A percentile compares a stretch with the other conserved stretches of the same genome.
Evolutionary conservation across 2,329 filamentous ascomycete species (phyloP).

Genomic region (Coleophoma eucalyptorum): DNA sequence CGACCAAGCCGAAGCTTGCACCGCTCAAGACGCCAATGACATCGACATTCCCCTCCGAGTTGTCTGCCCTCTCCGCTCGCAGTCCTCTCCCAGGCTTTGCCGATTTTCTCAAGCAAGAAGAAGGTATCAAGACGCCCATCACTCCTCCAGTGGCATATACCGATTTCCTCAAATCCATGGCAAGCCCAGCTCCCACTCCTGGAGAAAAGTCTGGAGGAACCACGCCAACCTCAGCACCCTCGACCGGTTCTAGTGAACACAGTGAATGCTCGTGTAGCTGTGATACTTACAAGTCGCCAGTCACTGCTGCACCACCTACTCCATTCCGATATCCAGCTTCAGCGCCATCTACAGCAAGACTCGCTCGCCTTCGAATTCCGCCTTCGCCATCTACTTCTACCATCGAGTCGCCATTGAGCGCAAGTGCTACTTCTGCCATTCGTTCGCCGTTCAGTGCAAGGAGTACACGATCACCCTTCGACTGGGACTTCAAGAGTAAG

Average conservation of each 20-base stretch:
- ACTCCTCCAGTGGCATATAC: constrained; percentile 87
- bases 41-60: constrained; percentile 55
- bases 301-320: constrained; percentile 52
- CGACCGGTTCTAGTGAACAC: constrained; percentile 37
- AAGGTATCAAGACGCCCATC: constrained; percentile 75
- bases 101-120: constrained; percentile 65
- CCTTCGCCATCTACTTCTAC: constrained; percentile 68
- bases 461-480: constrained; percentile 66
- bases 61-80: constrained; percentile 56
- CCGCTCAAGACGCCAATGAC: constrained; percentile 61
- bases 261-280: constrained; percentile 55
- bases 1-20: constrained; percentile 49
- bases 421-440: constrained; percentile 34
- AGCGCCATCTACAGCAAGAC: constrained; percentile 52
- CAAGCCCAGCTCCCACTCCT: constrained; percentile 27
- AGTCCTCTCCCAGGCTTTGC: constrained; percentile 64
- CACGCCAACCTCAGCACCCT: constrained; percentile 39
- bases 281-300: constrained; percentile 48
- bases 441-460: constrained; percentile 71
- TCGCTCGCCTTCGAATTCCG: constrained; percentile 69
- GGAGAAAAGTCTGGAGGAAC: constrained; percentile 38
- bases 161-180: constrained; percentile 84
- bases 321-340: constrained; percentile 57
- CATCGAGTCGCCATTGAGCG: constrained; percentile 65
- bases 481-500: constrained; percentile 73